Percentiles rank a stretch among this genome's conserved stretches.
Evolutionary conservation across 225 moss, liverwort and hornwort genomes (phyloP).

Genomic region (Polytrichum formosum): DNA sequence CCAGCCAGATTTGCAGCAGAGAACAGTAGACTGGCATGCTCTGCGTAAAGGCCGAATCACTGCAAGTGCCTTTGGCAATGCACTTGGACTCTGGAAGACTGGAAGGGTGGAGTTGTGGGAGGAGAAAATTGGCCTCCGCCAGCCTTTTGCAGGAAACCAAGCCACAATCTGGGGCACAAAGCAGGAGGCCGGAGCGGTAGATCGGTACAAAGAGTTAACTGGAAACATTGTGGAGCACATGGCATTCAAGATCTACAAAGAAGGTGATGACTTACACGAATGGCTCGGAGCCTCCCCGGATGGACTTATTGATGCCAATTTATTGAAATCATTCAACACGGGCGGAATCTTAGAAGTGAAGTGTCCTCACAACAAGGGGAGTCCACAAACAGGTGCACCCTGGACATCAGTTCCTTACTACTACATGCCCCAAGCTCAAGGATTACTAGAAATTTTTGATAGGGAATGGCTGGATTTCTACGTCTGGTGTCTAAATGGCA

Average conservation of each 20-base stretch:
- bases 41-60: constrained; percentile 81
- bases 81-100: constrained; percentile 75
- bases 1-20: constrained; percentile 55
- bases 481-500: constrained; percentile 81
- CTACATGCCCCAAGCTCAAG: constrained; percentile 98
- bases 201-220: constrained; percentile 78
- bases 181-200: constrained; percentile 73
- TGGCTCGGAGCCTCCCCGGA: constrained; percentile 98
- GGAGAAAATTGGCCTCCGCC: constrained; percentile 77
- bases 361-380: constrained; percentile 92
- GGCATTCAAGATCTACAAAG: constrained; percentile 84
- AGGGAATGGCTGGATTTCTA: constrained; percentile 88
- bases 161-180: constrained; percentile 82
- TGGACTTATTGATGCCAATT: constrained; percentile 59
- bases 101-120: constrained; percentile 79
- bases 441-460: constrained; percentile 85
- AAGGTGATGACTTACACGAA: constrained; percentile 66
- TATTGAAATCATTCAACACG: constrained; percentile 23
- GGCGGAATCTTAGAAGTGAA: constrained; percentile 87
- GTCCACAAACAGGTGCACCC: constrained; percentile 70
- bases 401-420: constrained; percentile 80
- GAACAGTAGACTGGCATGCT: constrained; percentile 66
- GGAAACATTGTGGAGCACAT: constrained; percentile 71
- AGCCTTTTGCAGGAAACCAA: constrained; percentile 71
- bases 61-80: constrained; percentile 86